Percentiles rank a stretch among this genome's conserved stretches.
These are phyloP conservation scores for Rosa chinensis DNA, from an alignment of 306 rosid species.

Conservation along the genomic window DNA sequence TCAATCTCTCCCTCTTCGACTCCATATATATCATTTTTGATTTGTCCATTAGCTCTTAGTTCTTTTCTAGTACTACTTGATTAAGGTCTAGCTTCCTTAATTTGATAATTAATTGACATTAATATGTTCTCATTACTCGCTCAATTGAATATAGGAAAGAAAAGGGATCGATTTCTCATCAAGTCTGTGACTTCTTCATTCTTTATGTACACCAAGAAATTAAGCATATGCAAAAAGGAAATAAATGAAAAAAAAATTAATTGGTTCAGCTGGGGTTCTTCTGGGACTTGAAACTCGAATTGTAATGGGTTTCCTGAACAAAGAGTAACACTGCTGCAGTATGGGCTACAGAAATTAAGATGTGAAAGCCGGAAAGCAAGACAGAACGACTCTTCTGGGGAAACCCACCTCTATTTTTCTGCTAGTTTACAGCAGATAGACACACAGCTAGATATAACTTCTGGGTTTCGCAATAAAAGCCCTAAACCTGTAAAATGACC, in stretches of 20 bases:
- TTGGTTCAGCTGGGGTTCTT: not conserved
- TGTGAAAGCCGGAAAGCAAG: not conserved
- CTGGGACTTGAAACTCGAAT: not conserved
- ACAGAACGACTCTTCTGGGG: slow-evolving; percentile 15
- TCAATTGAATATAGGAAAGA: not conserved
- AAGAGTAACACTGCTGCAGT: not conserved
- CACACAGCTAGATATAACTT: slow-evolving; percentile 1
- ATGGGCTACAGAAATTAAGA: not conserved
- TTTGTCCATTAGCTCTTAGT: not conserved
- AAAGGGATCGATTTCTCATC: not conserved
- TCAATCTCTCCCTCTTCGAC: not conserved
- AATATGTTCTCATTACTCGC: not conserved
- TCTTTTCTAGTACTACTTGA: not conserved
- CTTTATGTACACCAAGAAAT: not conserved
- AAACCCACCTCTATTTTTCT: slow-evolving; percentile 9
- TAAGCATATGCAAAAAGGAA: not conserved
- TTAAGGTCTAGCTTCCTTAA: not conserved
- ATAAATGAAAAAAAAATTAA: not conserved
- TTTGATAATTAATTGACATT: not conserved
- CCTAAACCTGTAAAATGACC: not conserved
- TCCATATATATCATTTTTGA: not conserved
- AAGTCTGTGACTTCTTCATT: not conserved
- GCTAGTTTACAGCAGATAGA: not conserved
- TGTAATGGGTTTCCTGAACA: not conserved
- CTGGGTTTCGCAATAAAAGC: not conserved